Base-by-base conservation (phyloP, 2,329 filamentous ascomycete genomes). In the Epichloe scottii region DNA sequence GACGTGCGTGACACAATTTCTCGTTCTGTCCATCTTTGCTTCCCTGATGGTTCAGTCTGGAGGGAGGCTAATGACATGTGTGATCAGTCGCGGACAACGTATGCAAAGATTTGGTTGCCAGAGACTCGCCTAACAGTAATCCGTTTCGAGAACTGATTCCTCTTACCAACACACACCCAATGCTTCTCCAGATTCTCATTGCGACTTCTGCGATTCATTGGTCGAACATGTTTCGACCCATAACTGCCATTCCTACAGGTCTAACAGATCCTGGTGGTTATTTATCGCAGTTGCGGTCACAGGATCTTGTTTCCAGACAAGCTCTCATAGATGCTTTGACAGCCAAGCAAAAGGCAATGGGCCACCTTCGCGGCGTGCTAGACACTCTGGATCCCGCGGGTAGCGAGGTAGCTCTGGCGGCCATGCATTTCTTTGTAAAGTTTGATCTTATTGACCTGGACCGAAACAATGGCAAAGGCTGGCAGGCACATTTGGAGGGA, bases 41-140 rank as follows among this genome's bases (percentile, higher is more conserved):
- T 17, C 5, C 3, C 34, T 23, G 14, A 30, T 30, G 26, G 26
- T 30, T 30, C 26, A 30, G 26, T 30, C 26, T 30, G 8, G 26
- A 10, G 26, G 8, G 26, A 52, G 57, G 53, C 63, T 64, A 62
- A 61, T 52, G 55, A 51, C 56, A 50, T 49, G 35, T 41, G 12
- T 19, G 15, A 30, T 40, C 48, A 76, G 67, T 75, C 66, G 62
- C 70, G 60, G 59, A 69, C 53, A 63, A 73, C 48, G 66, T 81
- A 51, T 80, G 76, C 61, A 71, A 73, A 60, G 77, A 79, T 56
- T 69, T 81, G 46, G 71, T 76, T 39, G 66, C 72, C 50, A 68
- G 74, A 56, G 74, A 76, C 60, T 66, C 65, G 3, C 67, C 68
- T 6, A 66, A 65, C 39, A 64, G 60, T 53, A 76, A 77, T 51